A percentile compares a stretch with the other conserved stretches of the same genome.
These are phyloP conservation scores for Wickerhamomyces bisporus DNA, from an alignment of 805 yeast species.

Conservation along the genomic window DNA sequence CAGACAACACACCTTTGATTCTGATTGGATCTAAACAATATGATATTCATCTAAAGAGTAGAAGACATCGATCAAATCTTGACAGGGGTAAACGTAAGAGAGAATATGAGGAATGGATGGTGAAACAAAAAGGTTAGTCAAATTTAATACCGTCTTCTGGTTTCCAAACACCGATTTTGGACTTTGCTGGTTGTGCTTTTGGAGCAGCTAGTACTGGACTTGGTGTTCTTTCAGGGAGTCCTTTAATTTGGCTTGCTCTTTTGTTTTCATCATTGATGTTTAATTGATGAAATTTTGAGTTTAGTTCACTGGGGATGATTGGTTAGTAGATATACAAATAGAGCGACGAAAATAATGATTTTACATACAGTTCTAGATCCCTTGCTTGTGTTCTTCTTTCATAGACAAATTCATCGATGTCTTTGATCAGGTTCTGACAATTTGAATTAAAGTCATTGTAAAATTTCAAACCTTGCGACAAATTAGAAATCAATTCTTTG, in stretches of 20 bases:
- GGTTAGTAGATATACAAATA: slow-evolving; percentile 3
- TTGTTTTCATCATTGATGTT: slow-evolving; percentile 4
- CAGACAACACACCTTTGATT: slow-evolving; percentile 48
- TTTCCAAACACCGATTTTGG: slow-evolving; percentile 27
- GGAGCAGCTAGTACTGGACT: slow-evolving; percentile 20
- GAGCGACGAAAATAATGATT: neutral
- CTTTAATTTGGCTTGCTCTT: neutral
- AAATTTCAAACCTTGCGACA: slow-evolving; percentile 66
- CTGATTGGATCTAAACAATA: slow-evolving; percentile 72
- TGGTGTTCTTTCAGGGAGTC: slow-evolving; percentile 4
- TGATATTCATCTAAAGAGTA: slow-evolving; percentile 61
- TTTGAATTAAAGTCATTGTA: slow-evolving; percentile 56
- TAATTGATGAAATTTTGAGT: slow-evolving; percentile 27
- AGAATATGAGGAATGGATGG: slow-evolving; percentile 43
- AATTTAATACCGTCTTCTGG: slow-evolving; percentile 24
- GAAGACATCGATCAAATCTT: slow-evolving; percentile 57
- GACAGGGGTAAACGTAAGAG: slow-evolving; percentile 44
- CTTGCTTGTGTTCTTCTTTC: slow-evolving; percentile 48
- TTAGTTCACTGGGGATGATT: slow-evolving; percentile 10
- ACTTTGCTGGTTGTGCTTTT: slow-evolving; percentile 13
- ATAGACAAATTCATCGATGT: slow-evolving; percentile 48
- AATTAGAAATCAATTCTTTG: slow-evolving; percentile 51
- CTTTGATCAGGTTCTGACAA: slow-evolving; percentile 38
- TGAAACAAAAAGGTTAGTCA: slow-evolving; percentile 15
- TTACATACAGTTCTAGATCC: slow-evolving; percentile 37